Conservation (phyloP, 768 basidiomycete species). For the Tylopilus sp. region DNA sequence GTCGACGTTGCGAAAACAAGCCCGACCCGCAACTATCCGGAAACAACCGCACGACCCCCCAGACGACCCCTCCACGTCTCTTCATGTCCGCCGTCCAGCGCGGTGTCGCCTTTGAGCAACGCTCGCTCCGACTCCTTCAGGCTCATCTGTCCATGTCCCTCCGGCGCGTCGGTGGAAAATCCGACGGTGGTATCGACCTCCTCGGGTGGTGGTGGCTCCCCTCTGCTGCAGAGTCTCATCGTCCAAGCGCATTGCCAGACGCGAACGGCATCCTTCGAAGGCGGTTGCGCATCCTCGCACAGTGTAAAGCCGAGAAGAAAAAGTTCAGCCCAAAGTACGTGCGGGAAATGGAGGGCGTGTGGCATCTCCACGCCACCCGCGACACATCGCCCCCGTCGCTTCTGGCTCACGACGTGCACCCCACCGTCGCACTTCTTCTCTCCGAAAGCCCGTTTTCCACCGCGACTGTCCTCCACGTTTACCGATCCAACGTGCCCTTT, state of each 20-base stretch:
- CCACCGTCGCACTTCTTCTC: constrained; percentile 64
- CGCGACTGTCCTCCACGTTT: constrained; percentile 62
- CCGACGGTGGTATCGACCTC: constrained; percentile 89
- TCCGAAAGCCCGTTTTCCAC: constrained; percentile 82
- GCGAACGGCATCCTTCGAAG: constrained; percentile 31
- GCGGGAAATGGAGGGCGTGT: constrained; percentile 89
- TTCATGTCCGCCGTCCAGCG: constrained; percentile 55
- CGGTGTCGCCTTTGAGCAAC: constrained; percentile 73
- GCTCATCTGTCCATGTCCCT: constrained; percentile 76
- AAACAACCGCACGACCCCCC: neutral
- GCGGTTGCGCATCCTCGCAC: constrained; percentile 74
- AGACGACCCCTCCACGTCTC: constrained; percentile 6
- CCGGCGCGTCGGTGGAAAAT: constrained; percentile 73
- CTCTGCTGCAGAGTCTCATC: neutral
- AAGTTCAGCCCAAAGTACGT: constrained; percentile 76
- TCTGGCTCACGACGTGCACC: constrained; percentile 1
- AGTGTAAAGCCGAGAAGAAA: constrained; percentile 90
- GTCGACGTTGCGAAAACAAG: neutral
- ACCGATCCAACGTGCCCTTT: constrained; percentile 74
- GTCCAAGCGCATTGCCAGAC: constrained; percentile 12
- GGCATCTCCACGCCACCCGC: constrained; percentile 36
- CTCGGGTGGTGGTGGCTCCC: constrained; percentile 95
- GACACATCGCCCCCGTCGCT: neutral
- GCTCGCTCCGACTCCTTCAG: constrained; percentile 58
- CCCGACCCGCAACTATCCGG: neutral